Evolutionary conservation across 192 early-diverging fungal genomes (phyloP).

Genomic region (Lunasporangiospora selenospora): DNA sequence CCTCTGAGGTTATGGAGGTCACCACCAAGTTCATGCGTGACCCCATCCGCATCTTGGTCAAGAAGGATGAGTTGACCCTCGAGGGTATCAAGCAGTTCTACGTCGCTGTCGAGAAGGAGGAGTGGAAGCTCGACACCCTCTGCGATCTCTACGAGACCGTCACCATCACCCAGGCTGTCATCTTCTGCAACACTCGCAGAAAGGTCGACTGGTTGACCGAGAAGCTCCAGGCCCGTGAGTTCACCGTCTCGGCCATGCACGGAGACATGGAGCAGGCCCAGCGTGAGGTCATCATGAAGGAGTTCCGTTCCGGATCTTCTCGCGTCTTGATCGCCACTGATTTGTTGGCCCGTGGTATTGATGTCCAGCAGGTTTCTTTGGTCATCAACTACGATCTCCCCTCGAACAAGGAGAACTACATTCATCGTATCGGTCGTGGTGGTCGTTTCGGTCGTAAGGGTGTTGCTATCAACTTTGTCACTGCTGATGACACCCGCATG

Average conservation of each 20-base stretch:
- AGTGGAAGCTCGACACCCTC: constrained; percentile 99
- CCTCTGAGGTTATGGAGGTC: constrained; percentile 92
- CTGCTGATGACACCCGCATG: constrained; percentile 91
- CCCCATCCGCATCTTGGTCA: constrained; percentile 98
- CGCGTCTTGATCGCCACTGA: constrained; percentile 99
- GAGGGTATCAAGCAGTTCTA: constrained; percentile 97
- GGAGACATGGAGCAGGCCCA: constrained; percentile 98
- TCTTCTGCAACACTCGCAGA: constrained; percentile 99
- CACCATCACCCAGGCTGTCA: constrained; percentile 98
- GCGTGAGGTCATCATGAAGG: constrained; percentile 98
- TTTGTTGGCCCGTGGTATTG: constrained; percentile 98
- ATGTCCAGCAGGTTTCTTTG: constrained; percentile 99
- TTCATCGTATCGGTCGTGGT: constrained; percentile 99
- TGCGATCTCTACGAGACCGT: constrained; percentile 99
- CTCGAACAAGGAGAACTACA: constrained; percentile 98
- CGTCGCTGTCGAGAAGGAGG: constrained; percentile 98
- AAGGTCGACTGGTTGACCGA: constrained; percentile 99
- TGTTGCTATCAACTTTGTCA: constrained; percentile 99
- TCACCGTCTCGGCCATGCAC: constrained; percentile 99
- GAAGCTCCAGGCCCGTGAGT: constrained; percentile 87
- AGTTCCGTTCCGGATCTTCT: constrained; percentile 97
- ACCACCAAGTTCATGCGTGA: constrained; percentile 99
- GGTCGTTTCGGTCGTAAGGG: constrained; percentile 99
- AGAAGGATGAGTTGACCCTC: constrained; percentile 94
- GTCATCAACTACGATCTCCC: constrained; percentile 95